These are phyloP conservation scores for Mortierella sp. DNA, from an alignment of 371 early-diverging fungal species.

Conservation along the genomic window DNA sequence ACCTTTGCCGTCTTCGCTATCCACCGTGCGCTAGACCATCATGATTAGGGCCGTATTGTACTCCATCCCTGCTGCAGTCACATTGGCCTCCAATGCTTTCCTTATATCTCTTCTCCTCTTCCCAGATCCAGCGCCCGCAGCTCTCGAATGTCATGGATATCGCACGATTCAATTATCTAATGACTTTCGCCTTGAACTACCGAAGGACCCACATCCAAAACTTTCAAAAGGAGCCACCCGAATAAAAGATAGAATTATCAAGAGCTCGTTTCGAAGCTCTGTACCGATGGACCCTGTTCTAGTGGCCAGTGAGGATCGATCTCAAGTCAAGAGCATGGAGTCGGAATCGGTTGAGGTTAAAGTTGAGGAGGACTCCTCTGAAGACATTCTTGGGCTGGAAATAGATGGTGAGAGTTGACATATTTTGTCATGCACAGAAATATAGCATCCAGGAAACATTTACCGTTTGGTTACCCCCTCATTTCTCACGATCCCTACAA, in stretches of 20 bases:
- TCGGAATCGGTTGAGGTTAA: constrained; percentile 12
- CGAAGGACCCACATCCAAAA: constrained; percentile 26
- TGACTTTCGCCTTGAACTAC: constrained; percentile 23
- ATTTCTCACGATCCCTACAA: background rate
- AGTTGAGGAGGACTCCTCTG: constrained; percentile 15
- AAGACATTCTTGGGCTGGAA: constrained; percentile 14
- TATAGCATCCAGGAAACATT: background rate
- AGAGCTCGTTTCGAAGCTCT: constrained; percentile 30
- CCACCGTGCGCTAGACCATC: background rate
- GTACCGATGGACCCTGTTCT: constrained; percentile 25
- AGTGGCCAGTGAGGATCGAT: constrained; percentile 21
- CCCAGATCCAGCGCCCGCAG: constrained; percentile 32
- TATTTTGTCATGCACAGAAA: background rate
- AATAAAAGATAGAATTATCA: constrained; percentile 26
- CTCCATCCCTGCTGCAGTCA: constrained; percentile 46
- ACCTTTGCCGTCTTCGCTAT: background rate
- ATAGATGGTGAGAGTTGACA: constrained; percentile 33
- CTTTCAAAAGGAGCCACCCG: constrained; percentile 16
- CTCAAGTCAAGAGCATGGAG: constrained; percentile 7
- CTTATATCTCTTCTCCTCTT: constrained; percentile 40
- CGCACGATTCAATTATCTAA: constrained; percentile 27
- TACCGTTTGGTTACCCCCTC: background rate
- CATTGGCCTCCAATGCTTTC: constrained; percentile 54
- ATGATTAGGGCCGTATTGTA: constrained; percentile 30
- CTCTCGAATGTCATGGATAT: constrained; percentile 26